These are phyloP conservation scores for Setaria italica DNA, from an alignment of 202 grass and related monocot species.

Conservation along the genomic window DNA sequence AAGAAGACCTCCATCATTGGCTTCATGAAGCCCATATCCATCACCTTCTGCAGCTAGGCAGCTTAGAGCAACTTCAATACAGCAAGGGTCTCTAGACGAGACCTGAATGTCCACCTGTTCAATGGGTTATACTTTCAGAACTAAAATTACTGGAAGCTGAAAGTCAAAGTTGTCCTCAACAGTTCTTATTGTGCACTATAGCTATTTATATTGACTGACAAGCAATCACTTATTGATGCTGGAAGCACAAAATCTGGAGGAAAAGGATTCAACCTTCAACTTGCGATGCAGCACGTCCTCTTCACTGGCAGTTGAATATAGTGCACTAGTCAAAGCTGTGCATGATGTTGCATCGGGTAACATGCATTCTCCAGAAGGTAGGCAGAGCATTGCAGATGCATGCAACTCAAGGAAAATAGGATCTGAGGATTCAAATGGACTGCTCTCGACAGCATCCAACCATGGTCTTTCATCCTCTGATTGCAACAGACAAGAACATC, in stretches of 20 bases:
- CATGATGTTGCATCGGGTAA: slow-evolving; percentile 90
- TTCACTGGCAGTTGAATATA: slow-evolving; percentile 86
- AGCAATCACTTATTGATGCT: slow-evolving; percentile 1
- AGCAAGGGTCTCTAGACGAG: slow-evolving; percentile 74
- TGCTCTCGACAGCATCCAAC: slow-evolving; percentile 70
- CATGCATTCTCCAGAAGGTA: slow-evolving; percentile 88
- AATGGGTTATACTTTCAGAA: slow-evolving; percentile 28
- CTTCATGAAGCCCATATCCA: slow-evolving; percentile 84
- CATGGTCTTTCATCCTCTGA: slow-evolving; percentile 82
- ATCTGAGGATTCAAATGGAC: slow-evolving; percentile 59
- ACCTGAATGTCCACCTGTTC: slow-evolving; percentile 73
- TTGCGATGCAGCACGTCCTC: slow-evolving; percentile 73
- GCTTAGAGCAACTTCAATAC: slow-evolving; percentile 78
- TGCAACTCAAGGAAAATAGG: slow-evolving; percentile 74
- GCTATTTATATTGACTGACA: background rate
- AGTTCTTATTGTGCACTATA: background rate
- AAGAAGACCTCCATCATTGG: slow-evolving; percentile 90
- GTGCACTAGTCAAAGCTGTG: slow-evolving; percentile 86
- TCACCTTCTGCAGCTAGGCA: slow-evolving; percentile 82
- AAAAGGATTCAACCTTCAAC: slow-evolving; percentile 58
- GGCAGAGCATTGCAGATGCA: slow-evolving; percentile 85
- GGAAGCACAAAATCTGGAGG: slow-evolving; percentile 1
- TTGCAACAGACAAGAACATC: slow-evolving; percentile 22
- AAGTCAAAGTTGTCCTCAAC: slow-evolving; percentile 4
- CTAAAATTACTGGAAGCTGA: slow-evolving; percentile 11